A percentile compares a stretch with the other conserved stretches of the same genome.
These are phyloP conservation scores for Gossypium davidsonii DNA, from an alignment of 441 rosid species.

Conservation along the genomic window DNA sequence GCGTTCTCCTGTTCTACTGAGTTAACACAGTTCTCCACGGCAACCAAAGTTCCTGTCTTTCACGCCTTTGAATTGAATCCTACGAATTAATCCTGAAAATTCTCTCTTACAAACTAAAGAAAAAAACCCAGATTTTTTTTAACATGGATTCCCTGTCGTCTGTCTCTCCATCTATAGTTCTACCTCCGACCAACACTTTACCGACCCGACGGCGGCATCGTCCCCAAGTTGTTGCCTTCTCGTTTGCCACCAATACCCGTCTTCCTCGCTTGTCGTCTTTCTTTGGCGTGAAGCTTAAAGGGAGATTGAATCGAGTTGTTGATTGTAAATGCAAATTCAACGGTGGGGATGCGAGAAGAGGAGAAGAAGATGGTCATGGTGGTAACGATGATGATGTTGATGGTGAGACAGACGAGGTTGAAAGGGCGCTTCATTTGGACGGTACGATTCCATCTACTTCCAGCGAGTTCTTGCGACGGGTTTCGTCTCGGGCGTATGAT, in stretches of 20 bases:
- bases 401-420: constrained; percentile 50
- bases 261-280: constrained; percentile 28
- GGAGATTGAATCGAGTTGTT: constrained; percentile 27
- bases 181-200: constrained; percentile 43
- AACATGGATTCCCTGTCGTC: constrained; percentile 58
- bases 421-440: constrained; percentile 83
- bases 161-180: constrained; percentile 61
- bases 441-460: constrained; percentile 86
- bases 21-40: constrained; percentile 26
- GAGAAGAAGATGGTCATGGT: neutral
- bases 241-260: constrained; percentile 24
- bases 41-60: constrained; percentile 22
- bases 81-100: neutral
- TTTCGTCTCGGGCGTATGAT: constrained; percentile 93
- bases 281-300: constrained; percentile 17
- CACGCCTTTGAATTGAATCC: constrained; percentile 1
- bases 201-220: constrained; percentile 26
- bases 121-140: neutral
- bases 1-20: neutral
- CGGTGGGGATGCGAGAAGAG: constrained; percentile 17
- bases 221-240: constrained; percentile 23
- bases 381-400: constrained; percentile 27
- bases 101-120: neutral
- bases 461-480: constrained; percentile 72
- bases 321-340: constrained; percentile 48